Base-by-base conservation (phyloP, 805 yeast genomes). In the Spathaspora hagerdaliae region DNA sequence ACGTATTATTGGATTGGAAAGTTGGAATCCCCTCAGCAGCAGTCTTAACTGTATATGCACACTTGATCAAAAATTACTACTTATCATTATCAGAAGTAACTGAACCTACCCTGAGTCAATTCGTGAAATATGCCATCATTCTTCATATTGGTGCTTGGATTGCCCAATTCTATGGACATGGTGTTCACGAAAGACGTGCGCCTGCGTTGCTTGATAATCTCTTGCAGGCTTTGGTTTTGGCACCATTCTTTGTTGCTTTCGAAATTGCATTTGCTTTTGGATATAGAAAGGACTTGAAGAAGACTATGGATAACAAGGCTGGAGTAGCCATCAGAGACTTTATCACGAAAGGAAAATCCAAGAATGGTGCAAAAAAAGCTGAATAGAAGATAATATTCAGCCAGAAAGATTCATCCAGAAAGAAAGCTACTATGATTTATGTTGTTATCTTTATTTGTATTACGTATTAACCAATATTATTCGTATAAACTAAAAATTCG, bases 121-220 rank as follows among this genome's bases (percentile, higher is more conserved):
- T 61, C 50, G 44, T 58, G 32, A 49, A 56, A 24, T 51, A 44
- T 10, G 71, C 80, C 0, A 45, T 68, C n/a, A 53, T 45, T 1
- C 53, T 78, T 13, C 86, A 85, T 60, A 60, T 75, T 0, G 33
- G 67, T 1, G 69, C 86, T 8, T 92, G 99, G 98, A 56, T 81
- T 12, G 81, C 80, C 6, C 98, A 94, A 57, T 90, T 92, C 62
- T 72, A 84, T 41, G 97, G 97, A 4, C 98, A 94, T 60, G 92
- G 86, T 1, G 72, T 77, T 9, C 87, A 81, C 58, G 99, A 92
- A 59, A 75, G 74, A 48, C 73, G 88, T 36, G 86, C 90, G 0
- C 99, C 99, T 0, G 97, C 98, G 0, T 64, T 92, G 43, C 61
- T 88, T 36, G 96, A 91, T 56, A 91, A 84, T 58, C 68, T 89